These are phyloP conservation scores for Phytomonas francai DNA, from an alignment of 208 protist genomes.

Conservation along the genomic window DNA sequence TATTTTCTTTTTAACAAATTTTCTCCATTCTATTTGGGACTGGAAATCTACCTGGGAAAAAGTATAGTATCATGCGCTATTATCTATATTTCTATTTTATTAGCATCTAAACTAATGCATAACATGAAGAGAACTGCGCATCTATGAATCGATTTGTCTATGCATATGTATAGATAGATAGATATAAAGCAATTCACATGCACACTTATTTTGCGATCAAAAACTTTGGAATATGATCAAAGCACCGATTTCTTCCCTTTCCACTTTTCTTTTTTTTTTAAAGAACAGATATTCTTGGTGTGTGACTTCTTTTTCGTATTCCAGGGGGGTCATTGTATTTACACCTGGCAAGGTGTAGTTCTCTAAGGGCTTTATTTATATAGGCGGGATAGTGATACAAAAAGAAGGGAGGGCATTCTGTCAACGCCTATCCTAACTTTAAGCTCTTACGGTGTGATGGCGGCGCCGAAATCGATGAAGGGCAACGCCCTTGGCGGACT, in stretches of 20 bases:
- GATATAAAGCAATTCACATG: background rate
- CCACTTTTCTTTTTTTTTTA: slow-evolving; percentile 5
- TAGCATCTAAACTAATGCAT: slow-evolving; percentile 1
- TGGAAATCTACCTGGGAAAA: background rate
- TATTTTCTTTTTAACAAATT: slow-evolving; percentile 6
- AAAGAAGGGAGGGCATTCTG: background rate
- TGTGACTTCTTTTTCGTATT: background rate
- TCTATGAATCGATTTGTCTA: background rate
- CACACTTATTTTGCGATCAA: background rate
- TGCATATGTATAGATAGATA: slow-evolving; percentile 1
- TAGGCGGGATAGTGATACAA: background rate
- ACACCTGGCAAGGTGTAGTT: background rate
- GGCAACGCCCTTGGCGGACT: too few species aligned
- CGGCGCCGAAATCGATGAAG: background rate
- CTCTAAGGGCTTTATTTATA: background rate
- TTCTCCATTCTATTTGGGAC: slow-evolving; percentile 10
- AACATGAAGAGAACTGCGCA: background rate
- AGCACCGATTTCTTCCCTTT: background rate
- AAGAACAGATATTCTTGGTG: background rate
- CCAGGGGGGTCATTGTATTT: background rate
- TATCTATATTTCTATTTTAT: slow-evolving; percentile 6
- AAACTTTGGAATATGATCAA: slow-evolving; percentile 1
- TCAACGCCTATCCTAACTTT: background rate
- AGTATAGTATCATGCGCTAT: background rate
- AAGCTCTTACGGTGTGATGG: background rate